phyloP scores from a whole-genome alignment of 768 basidiomycete species.

The Saitozyma podzolica region DNA sequence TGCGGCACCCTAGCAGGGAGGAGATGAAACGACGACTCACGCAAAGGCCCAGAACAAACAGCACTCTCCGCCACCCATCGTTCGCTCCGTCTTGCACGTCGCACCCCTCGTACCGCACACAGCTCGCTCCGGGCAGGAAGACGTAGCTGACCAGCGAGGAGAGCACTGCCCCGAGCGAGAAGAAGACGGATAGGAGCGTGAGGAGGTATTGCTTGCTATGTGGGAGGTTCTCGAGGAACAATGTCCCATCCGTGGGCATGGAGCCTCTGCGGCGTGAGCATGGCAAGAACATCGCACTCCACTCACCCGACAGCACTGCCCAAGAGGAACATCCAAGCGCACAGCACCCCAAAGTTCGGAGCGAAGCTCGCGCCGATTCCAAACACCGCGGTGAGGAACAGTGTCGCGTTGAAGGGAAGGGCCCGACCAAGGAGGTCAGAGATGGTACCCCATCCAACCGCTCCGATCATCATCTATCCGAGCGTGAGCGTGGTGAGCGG shows the following conservation, averaged over 20 bases:
- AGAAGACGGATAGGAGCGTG: conserved; percentile 90
- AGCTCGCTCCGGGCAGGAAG: conserved; percentile 67
- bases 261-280: conserved; percentile 62
- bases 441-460: conserved; percentile 81
- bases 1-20: not conserved
- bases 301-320: conserved; percentile 91
- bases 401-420: conserved; percentile 85
- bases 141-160: conserved; percentile 76
- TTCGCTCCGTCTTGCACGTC: conserved; percentile 66
- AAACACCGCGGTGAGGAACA: conserved; percentile 86
- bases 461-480: conserved; percentile 96
- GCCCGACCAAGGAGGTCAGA: conserved; percentile 88
- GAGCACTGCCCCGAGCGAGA: conserved; percentile 86
- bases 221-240: conserved; percentile 80
- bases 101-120: conserved; percentile 57
- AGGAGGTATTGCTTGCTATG: conserved; percentile 87
- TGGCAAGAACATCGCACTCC: not conserved
- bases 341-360: conserved; percentile 67
- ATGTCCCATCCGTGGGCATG: conserved; percentile 95
- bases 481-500: conserved; percentile 57
- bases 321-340: conserved; percentile 76
- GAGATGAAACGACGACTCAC: conserved; percentile 57
- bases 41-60: conserved; percentile 72
- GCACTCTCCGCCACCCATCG: conserved; percentile 83
- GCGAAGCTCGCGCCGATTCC: conserved; percentile 77